phyloP scores from a whole-genome alignment of 768 basidiomycete species.

The Mycena sanguinolenta region DNA sequence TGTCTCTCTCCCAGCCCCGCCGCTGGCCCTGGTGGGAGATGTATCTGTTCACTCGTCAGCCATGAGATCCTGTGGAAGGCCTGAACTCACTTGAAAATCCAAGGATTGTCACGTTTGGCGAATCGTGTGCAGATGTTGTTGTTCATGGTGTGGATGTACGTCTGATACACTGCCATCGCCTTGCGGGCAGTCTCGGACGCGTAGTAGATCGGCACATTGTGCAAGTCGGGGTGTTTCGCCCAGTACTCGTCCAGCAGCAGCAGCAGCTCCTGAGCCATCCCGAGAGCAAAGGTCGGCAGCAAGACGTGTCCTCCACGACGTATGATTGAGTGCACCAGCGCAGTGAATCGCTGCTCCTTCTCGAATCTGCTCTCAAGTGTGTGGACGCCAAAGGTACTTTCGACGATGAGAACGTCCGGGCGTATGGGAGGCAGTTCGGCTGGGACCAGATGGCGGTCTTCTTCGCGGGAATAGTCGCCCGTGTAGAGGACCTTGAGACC shows the following conservation, averaged over 20 bases:
- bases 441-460: constrained; percentile 97
- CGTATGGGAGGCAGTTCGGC: constrained; percentile 92
- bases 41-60: constrained; percentile 61
- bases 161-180: constrained; percentile 99
- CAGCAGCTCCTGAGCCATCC: constrained; percentile 94
- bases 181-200: constrained; percentile 95
- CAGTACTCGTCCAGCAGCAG: constrained; percentile 98
- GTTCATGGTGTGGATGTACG: constrained; percentile 99
- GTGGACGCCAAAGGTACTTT: constrained; percentile 98
- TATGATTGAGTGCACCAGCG: constrained; percentile 90
- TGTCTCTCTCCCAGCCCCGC: constrained; percentile 91
- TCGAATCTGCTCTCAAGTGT: constrained; percentile 91
- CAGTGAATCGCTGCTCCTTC: constrained; percentile 95
- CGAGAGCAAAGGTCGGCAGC: constrained; percentile 93
- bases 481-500: constrained; percentile 97
- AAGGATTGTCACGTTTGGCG: constrained; percentile 95
- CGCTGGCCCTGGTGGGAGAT: constrained; percentile 88
- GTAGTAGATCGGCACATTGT: constrained; percentile 96
- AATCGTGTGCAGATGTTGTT: constrained; percentile 92
- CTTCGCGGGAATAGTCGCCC: constrained; percentile 99
- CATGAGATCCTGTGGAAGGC: constrained; percentile 1
- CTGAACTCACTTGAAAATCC: constrained; percentile 92
- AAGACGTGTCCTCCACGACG: constrained; percentile 94
- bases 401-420: constrained; percentile 97
- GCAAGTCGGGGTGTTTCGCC: constrained; percentile 95